Conservation (phyloP, 2,329 filamentous ascomycete genomes). For the Penicillium occitanis region DNA sequence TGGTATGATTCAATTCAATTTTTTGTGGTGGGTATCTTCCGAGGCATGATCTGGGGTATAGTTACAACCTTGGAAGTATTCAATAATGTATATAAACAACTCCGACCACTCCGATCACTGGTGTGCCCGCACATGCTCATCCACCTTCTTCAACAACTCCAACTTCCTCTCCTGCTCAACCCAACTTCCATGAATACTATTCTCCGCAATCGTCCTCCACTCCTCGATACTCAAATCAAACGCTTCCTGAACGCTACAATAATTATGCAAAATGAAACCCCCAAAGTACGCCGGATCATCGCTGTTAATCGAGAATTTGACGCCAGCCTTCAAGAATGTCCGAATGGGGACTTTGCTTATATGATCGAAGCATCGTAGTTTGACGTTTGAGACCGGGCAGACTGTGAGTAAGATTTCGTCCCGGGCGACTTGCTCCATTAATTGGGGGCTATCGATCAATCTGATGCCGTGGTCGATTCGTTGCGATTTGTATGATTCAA, state of each 20-base stretch:
- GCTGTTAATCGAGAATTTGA: slow-evolving; percentile 70
- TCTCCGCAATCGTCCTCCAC: slow-evolving; percentile 64
- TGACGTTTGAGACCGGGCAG: slow-evolving; percentile 72
- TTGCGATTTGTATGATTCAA: slow-evolving; percentile 60
- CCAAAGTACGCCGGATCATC: slow-evolving; percentile 77
- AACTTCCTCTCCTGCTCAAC: slow-evolving; percentile 63
- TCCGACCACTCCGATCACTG: slow-evolving; percentile 19
- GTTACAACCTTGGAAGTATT: background rate
- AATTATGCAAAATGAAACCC: slow-evolving; percentile 72
- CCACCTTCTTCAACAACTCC: slow-evolving; percentile 50
- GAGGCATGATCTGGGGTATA: background rate
- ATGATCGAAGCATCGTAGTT: slow-evolving; percentile 55
- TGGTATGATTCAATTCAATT: background rate
- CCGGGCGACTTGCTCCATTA: slow-evolving; percentile 60
- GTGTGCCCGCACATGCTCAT: slow-evolving; percentile 33
- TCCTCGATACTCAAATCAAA: slow-evolving; percentile 64
- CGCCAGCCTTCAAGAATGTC: slow-evolving; percentile 61
- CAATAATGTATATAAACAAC: background rate
- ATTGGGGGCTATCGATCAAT: slow-evolving; percentile 58
- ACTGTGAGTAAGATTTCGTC: slow-evolving; percentile 64
- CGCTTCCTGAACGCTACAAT: slow-evolving; percentile 71
- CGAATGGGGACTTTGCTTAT: slow-evolving; percentile 62
- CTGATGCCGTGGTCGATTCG: slow-evolving; percentile 76
- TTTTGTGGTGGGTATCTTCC: background rate
- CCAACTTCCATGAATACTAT: slow-evolving; percentile 69